phyloP scores from a whole-genome alignment of 2,329 filamentous ascomycete species.

The Cladorrhinum sp. region DNA sequence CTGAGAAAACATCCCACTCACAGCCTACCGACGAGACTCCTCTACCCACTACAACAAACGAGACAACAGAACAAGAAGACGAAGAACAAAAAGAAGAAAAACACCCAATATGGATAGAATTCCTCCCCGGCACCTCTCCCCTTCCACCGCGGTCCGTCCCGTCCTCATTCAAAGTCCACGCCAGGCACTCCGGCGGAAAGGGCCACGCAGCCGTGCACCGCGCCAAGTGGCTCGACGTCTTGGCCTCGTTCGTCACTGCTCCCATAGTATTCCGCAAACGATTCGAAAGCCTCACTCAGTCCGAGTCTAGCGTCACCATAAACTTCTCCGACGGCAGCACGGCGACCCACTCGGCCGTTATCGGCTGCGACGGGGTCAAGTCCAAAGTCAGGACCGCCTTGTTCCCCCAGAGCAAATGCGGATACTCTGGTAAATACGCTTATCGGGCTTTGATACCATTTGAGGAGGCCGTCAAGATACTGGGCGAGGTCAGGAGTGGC shows the following conservation, averaged over 20 bases:
- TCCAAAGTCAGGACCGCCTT: slow-evolving; percentile 51
- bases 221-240: slow-evolving; percentile 29
- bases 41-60: slow-evolving; percentile 6
- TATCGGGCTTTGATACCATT: slow-evolving; percentile 43
- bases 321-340: slow-evolving; percentile 30
- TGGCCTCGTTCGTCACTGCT: slow-evolving; percentile 26
- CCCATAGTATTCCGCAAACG: slow-evolving; percentile 30
- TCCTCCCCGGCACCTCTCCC: slow-evolving; percentile 26
- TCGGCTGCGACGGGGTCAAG: slow-evolving; percentile 63
- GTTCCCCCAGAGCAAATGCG: slow-evolving; percentile 47
- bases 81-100: neutral
- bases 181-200: slow-evolving; percentile 10
- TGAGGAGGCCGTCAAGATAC: slow-evolving; percentile 3
- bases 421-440: slow-evolving; percentile 55
- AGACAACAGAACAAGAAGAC: slow-evolving; percentile 33
- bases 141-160: slow-evolving; percentile 16
- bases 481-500: slow-evolving; percentile 4
- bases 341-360: slow-evolving; percentile 35
- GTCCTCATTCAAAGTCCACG: slow-evolving; percentile 22
- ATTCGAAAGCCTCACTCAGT: slow-evolving; percentile 28
- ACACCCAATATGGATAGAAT: slow-evolving; percentile 20
- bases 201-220: slow-evolving; percentile 28
- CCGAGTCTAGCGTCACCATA: slow-evolving; percentile 16
- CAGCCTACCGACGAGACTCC: too few relatives aligned
- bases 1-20: slow-evolving; percentile 21